Evolutionary conservation across 148 eudicot genomes (phyloP), one percentile per base, ranked within the genome.

Genomic region (Cornus suecica): DNA sequence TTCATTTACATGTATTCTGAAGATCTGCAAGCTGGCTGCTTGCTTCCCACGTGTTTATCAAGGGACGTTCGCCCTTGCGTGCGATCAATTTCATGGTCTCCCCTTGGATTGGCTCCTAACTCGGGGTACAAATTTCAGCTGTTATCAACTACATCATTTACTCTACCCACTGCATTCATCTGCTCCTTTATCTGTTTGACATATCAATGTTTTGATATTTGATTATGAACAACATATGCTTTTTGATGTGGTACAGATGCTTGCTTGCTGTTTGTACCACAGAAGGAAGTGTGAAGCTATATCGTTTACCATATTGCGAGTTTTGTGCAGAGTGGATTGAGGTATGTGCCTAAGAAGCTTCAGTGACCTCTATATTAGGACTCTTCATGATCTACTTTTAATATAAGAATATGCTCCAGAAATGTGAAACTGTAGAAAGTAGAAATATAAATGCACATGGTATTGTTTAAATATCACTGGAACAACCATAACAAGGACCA

Each of bases 71-170:
- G 87, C 30, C 89, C 88, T 51, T 87, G 87, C 85, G 94, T 85
- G 66, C 90, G 99, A 22, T 92, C 97, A 68, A 85, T 95, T 45
- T 84, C 97, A 25, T 95, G 97, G 99, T 95, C 97, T 37, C 97
- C 96, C 13, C 71, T 78, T 79, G 97, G 97, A 76, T 84, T 92
- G 54, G 84, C 90, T 75, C 80, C 88, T 71, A 85, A 90, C 73
- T 78, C 83, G 18, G 97, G 98, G 98, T 92, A 90, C 48, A 73
- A 48, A 29, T 54, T 61, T 76, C 30, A 14, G 31, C 25, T 31
- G 69, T 22, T 28, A 20, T 42, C 30, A n/a, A 68, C 31, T 67
- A 78, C 27, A 42, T 6, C 13, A 22, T n/a, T 65, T 23, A 27
- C 65, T 28, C 48, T 18, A 16, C 32, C 13, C 24, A n/a, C n/a